Percentiles rank a stretch among this genome's conserved stretches.
phyloP scores from a whole-genome alignment of 2,329 filamentous ascomycete species.

The Apiospora phragmitis region DNA sequence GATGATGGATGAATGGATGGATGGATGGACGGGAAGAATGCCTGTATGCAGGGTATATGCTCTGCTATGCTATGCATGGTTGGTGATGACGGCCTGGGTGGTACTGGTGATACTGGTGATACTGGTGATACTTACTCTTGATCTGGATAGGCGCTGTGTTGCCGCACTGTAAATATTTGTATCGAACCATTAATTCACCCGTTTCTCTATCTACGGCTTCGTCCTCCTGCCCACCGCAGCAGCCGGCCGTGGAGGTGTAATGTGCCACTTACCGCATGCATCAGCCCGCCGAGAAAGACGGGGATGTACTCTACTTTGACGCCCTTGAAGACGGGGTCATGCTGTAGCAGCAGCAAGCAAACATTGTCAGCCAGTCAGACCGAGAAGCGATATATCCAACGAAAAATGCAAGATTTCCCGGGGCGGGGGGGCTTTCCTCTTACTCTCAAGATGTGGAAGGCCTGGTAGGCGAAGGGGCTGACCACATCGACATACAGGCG shows the following conservation, averaged over 20 bases:
- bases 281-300: conserved; percentile 39
- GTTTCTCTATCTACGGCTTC: not conserved
- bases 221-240: not conserved
- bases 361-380: not conserved
- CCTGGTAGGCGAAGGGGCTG: conserved; percentile 41
- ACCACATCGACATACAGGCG: conserved; percentile 41
- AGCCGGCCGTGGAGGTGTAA: not conserved
- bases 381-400: too few species aligned
- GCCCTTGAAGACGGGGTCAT: conserved; percentile 31
- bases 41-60: not conserved
- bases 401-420: not conserved
- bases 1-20: not conserved
- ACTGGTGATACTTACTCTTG: conserved; percentile 32
- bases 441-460: conserved; percentile 39
- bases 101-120: not conserved
- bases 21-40: not conserved
- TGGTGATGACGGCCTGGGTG: not conserved
- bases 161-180: conserved; percentile 25
- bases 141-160: conserved; percentile 38
- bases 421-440: conserved; percentile 22
- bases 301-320: conserved; percentile 37
- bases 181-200: not conserved
- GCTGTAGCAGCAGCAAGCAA: conserved; percentile 20
- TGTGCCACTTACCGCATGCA: conserved; percentile 32
- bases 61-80: not conserved